Evolutionary conservation across 2,329 filamentous ascomycete species (phyloP).

Genomic region (Ophiostoma himal-ulmi): DNA sequence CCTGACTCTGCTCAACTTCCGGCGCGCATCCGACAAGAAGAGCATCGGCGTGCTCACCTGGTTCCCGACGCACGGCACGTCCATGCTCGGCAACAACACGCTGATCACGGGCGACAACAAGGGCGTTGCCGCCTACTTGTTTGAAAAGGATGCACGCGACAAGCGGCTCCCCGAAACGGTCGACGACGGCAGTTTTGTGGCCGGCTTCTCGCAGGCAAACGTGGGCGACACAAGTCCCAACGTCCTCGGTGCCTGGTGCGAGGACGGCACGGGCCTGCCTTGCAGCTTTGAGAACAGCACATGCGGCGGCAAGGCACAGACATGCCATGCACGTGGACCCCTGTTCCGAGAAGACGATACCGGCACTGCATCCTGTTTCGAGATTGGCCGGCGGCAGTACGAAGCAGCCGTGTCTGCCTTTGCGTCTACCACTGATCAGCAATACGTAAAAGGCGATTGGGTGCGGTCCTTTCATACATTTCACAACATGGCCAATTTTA

Average conservation of each 20-base stretch:
- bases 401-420: slow-evolving; percentile 45
- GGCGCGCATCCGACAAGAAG: slow-evolving; percentile 63
- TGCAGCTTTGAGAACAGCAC: slow-evolving; percentile 75
- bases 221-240: slow-evolving; percentile 91
- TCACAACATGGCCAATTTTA: slow-evolving; percentile 68
- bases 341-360: slow-evolving; percentile 60
- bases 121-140: slow-evolving; percentile 78
- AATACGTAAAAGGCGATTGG: slow-evolving; percentile 54
- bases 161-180: slow-evolving; percentile 40
- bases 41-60: slow-evolving; percentile 78
- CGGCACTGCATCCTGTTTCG: slow-evolving; percentile 68
- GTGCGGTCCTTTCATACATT: slow-evolving; percentile 78
- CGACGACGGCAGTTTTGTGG: slow-evolving; percentile 65
- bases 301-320: slow-evolving; percentile 62
- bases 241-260: slow-evolving; percentile 78
- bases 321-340: slow-evolving; percentile 66
- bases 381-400: slow-evolving; percentile 66
- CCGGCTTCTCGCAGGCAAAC: slow-evolving; percentile 86
- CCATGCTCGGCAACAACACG: slow-evolving; percentile 85
- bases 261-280: slow-evolving; percentile 65
- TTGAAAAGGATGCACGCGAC: slow-evolving; percentile 63
- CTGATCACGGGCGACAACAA: slow-evolving; percentile 94
- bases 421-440: slow-evolving; percentile 26
- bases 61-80: slow-evolving; percentile 88
- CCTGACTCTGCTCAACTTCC: slow-evolving; percentile 71